These are phyloP conservation scores for Metarhizium rileyi DNA, from an alignment of 2,329 filamentous ascomycete genomes.

Conservation along the genomic window DNA sequence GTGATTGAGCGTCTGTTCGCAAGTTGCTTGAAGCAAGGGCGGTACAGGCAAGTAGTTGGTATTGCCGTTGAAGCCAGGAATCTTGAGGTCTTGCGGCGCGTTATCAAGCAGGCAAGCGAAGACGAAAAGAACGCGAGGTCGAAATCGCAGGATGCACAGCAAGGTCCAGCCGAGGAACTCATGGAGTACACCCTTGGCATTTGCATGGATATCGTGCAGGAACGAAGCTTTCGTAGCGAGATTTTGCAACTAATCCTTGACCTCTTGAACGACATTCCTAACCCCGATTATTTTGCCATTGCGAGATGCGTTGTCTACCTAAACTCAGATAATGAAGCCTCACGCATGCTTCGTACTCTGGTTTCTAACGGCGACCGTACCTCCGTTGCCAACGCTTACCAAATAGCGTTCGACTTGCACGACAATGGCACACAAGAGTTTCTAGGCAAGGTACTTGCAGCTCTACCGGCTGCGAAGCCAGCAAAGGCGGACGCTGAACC, in stretches of 20 bases:
- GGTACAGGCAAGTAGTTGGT: conserved; percentile 91
- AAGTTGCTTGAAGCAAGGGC: conserved; percentile 73
- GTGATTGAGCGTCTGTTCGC: conserved; percentile 88
- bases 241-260: conserved; percentile 90
- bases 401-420: conserved; percentile 96
- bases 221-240: conserved; percentile 71
- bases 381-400: conserved; percentile 81
- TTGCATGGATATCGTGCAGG: conserved; percentile 96
- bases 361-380: conserved; percentile 69
- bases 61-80: conserved; percentile 94
- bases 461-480: conserved; percentile 52
- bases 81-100: conserved; percentile 72
- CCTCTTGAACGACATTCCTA: conserved; percentile 84
- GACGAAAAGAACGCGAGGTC: conserved; percentile 65
- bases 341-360: conserved; percentile 72
- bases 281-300: conserved; percentile 94
- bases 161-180: conserved; percentile 70
- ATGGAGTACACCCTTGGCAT: conserved; percentile 96
- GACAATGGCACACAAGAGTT: conserved; percentile 99
- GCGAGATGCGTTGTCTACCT: conserved; percentile 96
- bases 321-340: conserved; percentile 83
- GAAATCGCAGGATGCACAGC: conserved; percentile 37
- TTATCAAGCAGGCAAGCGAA: conserved; percentile 81
- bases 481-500: conserved; percentile 36
- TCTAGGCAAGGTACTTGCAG: conserved; percentile 75